Conservation (phyloP, 2,329 filamentous ascomycete genomes). For the Cryphonectria radicalis region DNA sequence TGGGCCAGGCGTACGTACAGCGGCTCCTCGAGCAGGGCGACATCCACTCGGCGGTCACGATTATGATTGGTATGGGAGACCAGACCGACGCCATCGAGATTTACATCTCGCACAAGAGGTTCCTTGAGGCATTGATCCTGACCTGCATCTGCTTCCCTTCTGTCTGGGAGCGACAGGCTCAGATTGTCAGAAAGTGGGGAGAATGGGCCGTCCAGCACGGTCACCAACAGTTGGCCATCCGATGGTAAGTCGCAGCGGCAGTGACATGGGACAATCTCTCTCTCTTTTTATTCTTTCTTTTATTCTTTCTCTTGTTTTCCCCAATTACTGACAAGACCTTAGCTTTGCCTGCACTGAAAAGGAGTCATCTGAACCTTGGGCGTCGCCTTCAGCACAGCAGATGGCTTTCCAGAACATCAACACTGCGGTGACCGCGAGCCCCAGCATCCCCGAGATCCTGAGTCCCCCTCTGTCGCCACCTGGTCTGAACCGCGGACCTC, state of each 20-base stretch:
- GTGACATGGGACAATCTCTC: neutral
- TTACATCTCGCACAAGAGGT: constrained; percentile 88
- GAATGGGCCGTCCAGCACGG: constrained; percentile 86
- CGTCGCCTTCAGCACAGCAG: constrained; percentile 75
- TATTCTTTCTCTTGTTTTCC: neutral
- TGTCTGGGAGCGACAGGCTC: constrained; percentile 90
- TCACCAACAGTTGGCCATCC: constrained; percentile 86
- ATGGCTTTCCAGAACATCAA: constrained; percentile 56
- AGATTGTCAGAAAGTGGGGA: constrained; percentile 91
- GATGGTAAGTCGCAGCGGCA: constrained; percentile 58
- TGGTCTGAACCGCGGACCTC: constrained; percentile 61
- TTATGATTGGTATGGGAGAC: constrained; percentile 90
- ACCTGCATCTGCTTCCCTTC: constrained; percentile 80
- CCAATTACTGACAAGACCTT: constrained; percentile 3
- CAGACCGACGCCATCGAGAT: constrained; percentile 94
- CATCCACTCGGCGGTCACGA: constrained; percentile 87
- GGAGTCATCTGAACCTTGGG: constrained; percentile 85
- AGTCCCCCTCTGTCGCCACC: constrained; percentile 79
- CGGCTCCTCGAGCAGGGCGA: constrained; percentile 88
- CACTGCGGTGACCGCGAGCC: constrained; percentile 34
- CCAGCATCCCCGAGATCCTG: constrained; percentile 64
- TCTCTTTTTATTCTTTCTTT: too few species aligned
- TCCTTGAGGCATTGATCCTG: constrained; percentile 90
- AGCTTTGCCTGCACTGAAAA: constrained; percentile 87
- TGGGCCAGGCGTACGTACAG: constrained; percentile 89